These are phyloP conservation scores for Rauvolfia tetraphylla DNA, from an alignment of 257 asterid species.

Conservation along the genomic window DNA sequence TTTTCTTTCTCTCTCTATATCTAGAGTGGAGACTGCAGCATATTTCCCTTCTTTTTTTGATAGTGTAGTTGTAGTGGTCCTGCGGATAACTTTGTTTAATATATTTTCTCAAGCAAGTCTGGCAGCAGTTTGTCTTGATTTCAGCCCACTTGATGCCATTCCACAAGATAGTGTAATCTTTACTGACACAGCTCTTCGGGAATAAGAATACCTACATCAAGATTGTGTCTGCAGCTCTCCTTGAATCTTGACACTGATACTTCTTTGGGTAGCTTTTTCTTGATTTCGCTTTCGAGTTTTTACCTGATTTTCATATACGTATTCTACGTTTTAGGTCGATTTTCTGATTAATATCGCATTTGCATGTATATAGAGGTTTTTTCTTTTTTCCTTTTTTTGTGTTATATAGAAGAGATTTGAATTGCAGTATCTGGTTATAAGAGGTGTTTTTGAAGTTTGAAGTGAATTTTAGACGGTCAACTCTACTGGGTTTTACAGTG, in stretches of 20 bases:
- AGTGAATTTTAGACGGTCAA: neutral
- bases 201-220: neutral
- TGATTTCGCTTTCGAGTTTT: neutral
- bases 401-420: neutral
- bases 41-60: neutral
- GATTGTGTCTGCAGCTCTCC: slow-evolving; percentile 10
- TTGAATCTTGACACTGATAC: slow-evolving; percentile 1
- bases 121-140: slow-evolving; percentile 17
- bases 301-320: slow-evolving; percentile 3
- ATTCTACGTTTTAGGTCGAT: neutral
- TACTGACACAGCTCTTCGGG: neutral
- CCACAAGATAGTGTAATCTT: slow-evolving; percentile 13
- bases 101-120: slow-evolving; percentile 1
- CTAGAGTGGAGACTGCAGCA: neutral
- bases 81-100: slow-evolving; percentile 20
- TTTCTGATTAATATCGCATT: slow-evolving; percentile 1
- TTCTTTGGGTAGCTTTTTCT: slow-evolving; percentile 16
- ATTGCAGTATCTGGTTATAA: neutral
- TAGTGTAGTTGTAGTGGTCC: slow-evolving; percentile 11
- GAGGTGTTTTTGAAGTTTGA: slow-evolving; percentile 3
- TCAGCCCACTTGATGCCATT: slow-evolving; percentile 15
- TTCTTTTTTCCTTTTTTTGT: neutral
- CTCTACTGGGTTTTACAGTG: neutral
- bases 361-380: neutral
- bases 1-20: slow-evolving; percentile 1